A percentile compares a stretch with the other conserved stretches of the same genome.
Evolutionary conservation across 176 grass and related monocot genomes (phyloP).

Genomic region (Poa annua): DNA sequence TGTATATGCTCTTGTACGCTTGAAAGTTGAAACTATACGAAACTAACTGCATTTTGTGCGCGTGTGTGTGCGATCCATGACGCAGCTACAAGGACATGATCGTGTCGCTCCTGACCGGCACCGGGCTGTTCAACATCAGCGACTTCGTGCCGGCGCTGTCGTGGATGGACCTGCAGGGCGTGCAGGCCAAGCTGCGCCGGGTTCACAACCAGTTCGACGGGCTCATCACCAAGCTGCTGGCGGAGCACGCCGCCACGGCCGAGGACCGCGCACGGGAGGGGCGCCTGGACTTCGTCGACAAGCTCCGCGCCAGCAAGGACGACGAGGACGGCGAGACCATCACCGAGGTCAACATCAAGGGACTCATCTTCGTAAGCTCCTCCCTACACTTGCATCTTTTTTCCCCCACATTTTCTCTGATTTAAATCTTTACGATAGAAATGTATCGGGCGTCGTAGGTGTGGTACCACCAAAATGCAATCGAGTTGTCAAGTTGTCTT

Average conservation of each 20-base stretch:
- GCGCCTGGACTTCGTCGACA: constrained; percentile 72
- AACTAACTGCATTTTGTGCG: not conserved
- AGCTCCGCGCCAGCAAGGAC: constrained; percentile 50
- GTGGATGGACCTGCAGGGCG: constrained; percentile 79
- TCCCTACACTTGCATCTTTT: not conserved
- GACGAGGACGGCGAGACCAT: constrained; percentile 70
- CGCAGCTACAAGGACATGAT: constrained; percentile 91
- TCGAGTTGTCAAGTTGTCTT: not conserved
- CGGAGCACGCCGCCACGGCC: constrained; percentile 65
- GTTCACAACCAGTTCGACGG: constrained; percentile 70
- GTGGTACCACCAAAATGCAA: not conserved
- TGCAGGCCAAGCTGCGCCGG: constrained; percentile 69
- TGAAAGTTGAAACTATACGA: too few species aligned
- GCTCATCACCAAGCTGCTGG: constrained; percentile 80
- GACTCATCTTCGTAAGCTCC: constrained; percentile 85
- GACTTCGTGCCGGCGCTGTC: constrained; percentile 86
- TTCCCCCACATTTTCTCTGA: not conserved
- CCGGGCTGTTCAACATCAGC: constrained; percentile 78
- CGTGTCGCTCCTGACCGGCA: constrained; percentile 72
- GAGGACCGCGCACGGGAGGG: constrained; percentile 48
- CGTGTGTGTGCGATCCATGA: too few species aligned
- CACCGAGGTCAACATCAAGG: constrained; percentile 86
- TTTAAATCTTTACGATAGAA: not conserved
- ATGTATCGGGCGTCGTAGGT: not conserved
- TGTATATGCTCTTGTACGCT: too few species aligned